Conservation (phyloP, 306 rosid genomes). For the Rosa multiflora region DNA sequence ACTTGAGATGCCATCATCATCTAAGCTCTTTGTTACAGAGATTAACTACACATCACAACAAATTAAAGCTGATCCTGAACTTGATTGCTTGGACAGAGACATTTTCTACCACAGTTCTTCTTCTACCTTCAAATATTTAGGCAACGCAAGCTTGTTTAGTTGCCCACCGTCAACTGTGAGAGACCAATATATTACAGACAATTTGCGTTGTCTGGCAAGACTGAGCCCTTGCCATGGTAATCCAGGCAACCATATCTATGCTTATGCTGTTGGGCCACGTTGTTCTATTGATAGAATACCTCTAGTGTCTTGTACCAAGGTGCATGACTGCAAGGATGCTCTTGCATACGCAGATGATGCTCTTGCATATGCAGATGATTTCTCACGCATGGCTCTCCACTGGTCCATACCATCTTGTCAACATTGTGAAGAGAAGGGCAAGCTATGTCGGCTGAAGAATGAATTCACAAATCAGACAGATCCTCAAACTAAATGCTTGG, state of each 20-base stretch:
- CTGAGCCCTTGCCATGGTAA: conserved; percentile 17
- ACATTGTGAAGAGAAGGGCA: too few relatives aligned
- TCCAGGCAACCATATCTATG: background rate
- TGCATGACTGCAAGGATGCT: too few relatives aligned
- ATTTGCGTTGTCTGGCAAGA: background rate
- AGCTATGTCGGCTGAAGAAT: too few relatives aligned
- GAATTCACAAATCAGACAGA: too few relatives aligned
- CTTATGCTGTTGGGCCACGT: too few relatives aligned
- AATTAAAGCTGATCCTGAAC: background rate
- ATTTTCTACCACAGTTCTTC: background rate
- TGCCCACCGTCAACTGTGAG: conserved; percentile 15
- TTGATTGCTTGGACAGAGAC: background rate
- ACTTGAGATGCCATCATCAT: conserved; percentile 23
- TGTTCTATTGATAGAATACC: too few relatives aligned
- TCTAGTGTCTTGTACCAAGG: too few relatives aligned
- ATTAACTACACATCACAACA: background rate
- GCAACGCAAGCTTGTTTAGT: conserved; percentile 24
- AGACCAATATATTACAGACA: background rate
- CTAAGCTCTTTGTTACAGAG: background rate
- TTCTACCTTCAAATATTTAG: background rate
- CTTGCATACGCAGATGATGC: too few relatives aligned
- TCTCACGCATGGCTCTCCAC: too few relatives aligned
- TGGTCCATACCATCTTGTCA: too few relatives aligned
- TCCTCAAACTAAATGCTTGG: too few relatives aligned
- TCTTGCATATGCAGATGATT: too few relatives aligned